Percentiles rank a stretch among this genome's conserved stretches.
phyloP scores from a whole-genome alignment of 2,329 filamentous ascomycete species.

The Alternaria metachromatica region DNA sequence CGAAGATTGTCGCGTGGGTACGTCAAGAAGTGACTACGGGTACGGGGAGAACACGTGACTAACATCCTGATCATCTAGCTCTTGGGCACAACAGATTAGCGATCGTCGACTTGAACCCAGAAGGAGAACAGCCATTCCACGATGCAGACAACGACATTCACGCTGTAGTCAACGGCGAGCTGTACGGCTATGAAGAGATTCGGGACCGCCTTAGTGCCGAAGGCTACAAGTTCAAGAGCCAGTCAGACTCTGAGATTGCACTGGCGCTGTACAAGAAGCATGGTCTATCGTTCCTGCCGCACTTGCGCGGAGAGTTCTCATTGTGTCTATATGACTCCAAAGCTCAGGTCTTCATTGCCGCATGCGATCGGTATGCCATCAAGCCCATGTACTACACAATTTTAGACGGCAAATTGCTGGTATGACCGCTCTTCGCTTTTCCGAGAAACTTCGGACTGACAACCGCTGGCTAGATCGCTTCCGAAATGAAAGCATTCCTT shows the following conservation, averaged over 20 bases:
- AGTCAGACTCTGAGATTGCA: slow-evolving; percentile 61
- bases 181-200: slow-evolving; percentile 62
- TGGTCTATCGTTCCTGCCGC: slow-evolving; percentile 54
- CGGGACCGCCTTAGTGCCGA: slow-evolving; percentile 45
- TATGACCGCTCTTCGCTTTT: background rate
- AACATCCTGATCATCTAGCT: slow-evolving; percentile 15
- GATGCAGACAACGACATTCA: slow-evolving; percentile 48
- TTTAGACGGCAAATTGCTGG: slow-evolving; percentile 50
- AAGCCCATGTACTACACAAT: slow-evolving; percentile 64
- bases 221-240: slow-evolving; percentile 55
- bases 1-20: slow-evolving; percentile 53
- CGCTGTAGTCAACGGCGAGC: slow-evolving; percentile 66
- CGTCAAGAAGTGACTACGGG: slow-evolving; percentile 3
- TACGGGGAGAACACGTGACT: slow-evolving; percentile 10
- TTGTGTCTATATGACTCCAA: slow-evolving; percentile 60
- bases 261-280: slow-evolving; percentile 57
- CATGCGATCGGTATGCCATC: slow-evolving; percentile 63
- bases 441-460: background rate
- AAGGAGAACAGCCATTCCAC: slow-evolving; percentile 37
- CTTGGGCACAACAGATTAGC: slow-evolving; percentile 36
- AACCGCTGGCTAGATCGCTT: slow-evolving; percentile 12
- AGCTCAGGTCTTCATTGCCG: slow-evolving; percentile 52
- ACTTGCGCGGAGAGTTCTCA: slow-evolving; percentile 63
- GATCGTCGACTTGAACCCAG: slow-evolving; percentile 32
- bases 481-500: slow-evolving; percentile 62